Evolutionary conservation across 2,329 filamentous ascomycete genomes (phyloP).

Genomic region (Helminthosporium solani): DNA sequence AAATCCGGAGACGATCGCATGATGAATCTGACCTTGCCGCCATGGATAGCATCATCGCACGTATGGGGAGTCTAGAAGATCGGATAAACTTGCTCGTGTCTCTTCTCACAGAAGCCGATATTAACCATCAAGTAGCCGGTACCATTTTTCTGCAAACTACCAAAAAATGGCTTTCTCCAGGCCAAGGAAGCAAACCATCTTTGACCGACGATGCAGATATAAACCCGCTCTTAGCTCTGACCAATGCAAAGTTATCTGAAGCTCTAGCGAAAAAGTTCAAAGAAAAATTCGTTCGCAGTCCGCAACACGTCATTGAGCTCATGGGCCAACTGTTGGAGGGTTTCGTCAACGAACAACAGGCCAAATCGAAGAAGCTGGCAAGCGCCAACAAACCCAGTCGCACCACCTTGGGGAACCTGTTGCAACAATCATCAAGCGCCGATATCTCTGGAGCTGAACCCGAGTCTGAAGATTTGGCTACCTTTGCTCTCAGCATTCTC

Average conservation of each 20-base stretch:
- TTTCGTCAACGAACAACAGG: slow-evolving; percentile 45
- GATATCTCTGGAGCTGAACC: slow-evolving; percentile 8
- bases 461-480: slow-evolving; percentile 40
- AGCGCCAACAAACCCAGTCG: slow-evolving; percentile 24
- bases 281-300: slow-evolving; percentile 63
- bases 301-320: slow-evolving; percentile 65
- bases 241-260: slow-evolving; percentile 64
- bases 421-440: slow-evolving; percentile 12
- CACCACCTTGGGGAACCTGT: slow-evolving; percentile 27
- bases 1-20: slow-evolving; percentile 64
- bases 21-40: slow-evolving; percentile 84
- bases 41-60: slow-evolving; percentile 64
- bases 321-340: slow-evolving; percentile 59
- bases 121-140: slow-evolving; percentile 58
- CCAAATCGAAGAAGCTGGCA: slow-evolving; percentile 42
- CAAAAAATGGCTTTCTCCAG: slow-evolving; percentile 55
- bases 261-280: slow-evolving; percentile 64
- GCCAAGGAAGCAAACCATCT: slow-evolving; percentile 9
- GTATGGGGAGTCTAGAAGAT: slow-evolving; percentile 30
- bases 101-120: slow-evolving; percentile 50
- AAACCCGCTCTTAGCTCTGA: slow-evolving; percentile 53
- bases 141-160: slow-evolving; percentile 62
- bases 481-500: slow-evolving; percentile 45
- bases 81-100: slow-evolving; percentile 26
- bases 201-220: slow-evolving; percentile 34